Base-by-base conservation (phyloP, 441 rosid genomes). In the Breynia disticha region DNA sequence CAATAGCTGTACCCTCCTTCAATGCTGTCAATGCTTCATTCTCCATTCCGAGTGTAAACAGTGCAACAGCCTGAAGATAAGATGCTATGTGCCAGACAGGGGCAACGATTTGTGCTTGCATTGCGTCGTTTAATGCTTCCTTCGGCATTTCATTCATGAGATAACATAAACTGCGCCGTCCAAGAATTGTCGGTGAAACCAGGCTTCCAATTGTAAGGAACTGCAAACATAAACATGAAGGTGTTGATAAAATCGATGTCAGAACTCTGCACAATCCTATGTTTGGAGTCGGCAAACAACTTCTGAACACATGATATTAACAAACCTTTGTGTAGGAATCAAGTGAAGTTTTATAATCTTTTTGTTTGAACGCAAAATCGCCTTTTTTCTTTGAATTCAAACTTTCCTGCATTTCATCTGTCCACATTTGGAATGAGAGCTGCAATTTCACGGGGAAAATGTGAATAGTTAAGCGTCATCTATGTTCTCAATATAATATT, bases 341-440 rank as follows among this genome's bases (percentile, higher is more conserved):
- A 2, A 82, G 69, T 21, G 95, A 90, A 53, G 71, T 75, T 48
- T 61, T 72, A 46, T 82, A 79, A 37, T 85, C 89, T 64, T 78
- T 91, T 68, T 82, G 84, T 61, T 81, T 72, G 63, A 91, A 91
- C 61, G 96, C 93, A 62, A 67, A 73, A 73, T 91, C 96, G 14
- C 98, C 96, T 73, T 72, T 82, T 69, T 90, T 91, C 89, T 83
- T 83, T 21, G 67, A 75, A 54, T 76, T 85, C 47, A 87, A 61
- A 4, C 87, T 87, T 70, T 87, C 96, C 62, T 83, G 84, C 98
- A 87, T 87, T 76, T 90, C 93, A 62, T 83, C 82, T n/a, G 96
- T 90, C 98, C 98, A 87, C 90, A 90, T 87, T 59, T 90, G 95
- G 79, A 90, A 90, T 11, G 96, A 87, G 46, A 90, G 96, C 96